Evolutionary conservation across 2,329 filamentous ascomycete species (phyloP), one percentile per base, ranked within the genome.

Genomic region (Dryadomyces quercivorus): DNA sequence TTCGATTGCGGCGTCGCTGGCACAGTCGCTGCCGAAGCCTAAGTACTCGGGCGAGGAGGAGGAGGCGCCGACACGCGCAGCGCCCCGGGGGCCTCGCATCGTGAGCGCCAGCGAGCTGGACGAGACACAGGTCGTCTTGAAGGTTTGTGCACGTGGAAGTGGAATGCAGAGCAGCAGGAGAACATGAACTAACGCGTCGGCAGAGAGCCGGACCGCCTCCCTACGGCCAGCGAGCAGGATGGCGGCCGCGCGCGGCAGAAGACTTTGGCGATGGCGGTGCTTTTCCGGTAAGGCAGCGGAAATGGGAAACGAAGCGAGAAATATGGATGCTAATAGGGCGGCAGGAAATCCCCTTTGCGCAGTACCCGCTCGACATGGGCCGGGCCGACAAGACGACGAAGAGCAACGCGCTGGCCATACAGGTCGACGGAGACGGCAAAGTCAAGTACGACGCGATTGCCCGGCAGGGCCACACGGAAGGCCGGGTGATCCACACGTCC

Each of bases 371-470:
- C 51, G 88, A 95, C 57, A 96, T 97, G 89, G 92, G 92, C 56
- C 82, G 85, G 63, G 94, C 95, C 70, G 65, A 71, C 7, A 64
- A 70, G 2, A 73, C 81, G 9, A 77, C 75, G 36, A 81, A 77
- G 49, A 93, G 84, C 61, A 97, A 95, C 71, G 91, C 93, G 54
- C 78, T 98, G 50, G 85, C 90, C n/a, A 78, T 97, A 36, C 88
- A 95, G 67, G 90, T 97, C 40, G 90, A 97, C 65, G 82, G 78
- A 0, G 86, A 95, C 60, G 93, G 93, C 47, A 95, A 94, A 66
- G 87, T 96, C 59, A 94, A 95, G 70, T 98, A 96, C 72, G 90
- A 95, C 67, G 90, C 91, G 53, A 95, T 98, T 64, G 92, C 92
- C 52, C 80, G 85, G 63, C 86, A 92, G 65, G 93, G 93, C 15